These are phyloP conservation scores for Przewalskia tangutica DNA, from an alignment of 257 asterid species.

Conservation along the genomic window DNA sequence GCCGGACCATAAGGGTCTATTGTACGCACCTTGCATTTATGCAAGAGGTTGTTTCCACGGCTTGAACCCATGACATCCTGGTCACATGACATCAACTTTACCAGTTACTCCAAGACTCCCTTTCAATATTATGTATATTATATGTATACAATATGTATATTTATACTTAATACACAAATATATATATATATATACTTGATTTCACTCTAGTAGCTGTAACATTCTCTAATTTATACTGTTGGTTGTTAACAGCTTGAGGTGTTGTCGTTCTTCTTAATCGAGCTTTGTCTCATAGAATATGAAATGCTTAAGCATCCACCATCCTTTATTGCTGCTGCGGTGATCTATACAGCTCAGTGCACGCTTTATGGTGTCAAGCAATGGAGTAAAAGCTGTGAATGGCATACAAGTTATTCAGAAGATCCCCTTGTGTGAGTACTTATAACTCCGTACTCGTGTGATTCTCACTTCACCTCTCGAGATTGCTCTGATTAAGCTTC, in stretches of 20 bases:
- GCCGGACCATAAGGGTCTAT: too few relatives aligned
- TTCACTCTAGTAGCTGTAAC: too few relatives aligned
- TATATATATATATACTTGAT: too few relatives aligned
- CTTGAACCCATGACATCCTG: too few relatives aligned
- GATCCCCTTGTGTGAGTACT: constrained; percentile 54
- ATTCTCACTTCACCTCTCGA: neutral
- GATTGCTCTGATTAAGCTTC: neutral
- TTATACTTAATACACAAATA: too few relatives aligned
- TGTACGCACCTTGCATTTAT: too few relatives aligned
- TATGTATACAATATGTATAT: too few relatives aligned
- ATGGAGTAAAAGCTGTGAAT: constrained; percentile 76
- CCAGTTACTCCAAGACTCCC: too few relatives aligned
- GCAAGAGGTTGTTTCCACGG: too few relatives aligned
- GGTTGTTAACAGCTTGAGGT: constrained; percentile 44
- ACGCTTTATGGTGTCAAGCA: constrained; percentile 45
- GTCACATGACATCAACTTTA: too few relatives aligned
- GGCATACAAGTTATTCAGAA: constrained; percentile 65
- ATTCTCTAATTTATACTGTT: neutral
- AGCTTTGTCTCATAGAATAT: constrained; percentile 78
- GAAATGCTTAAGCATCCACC: constrained; percentile 71
- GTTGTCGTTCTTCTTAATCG: constrained; percentile 68
- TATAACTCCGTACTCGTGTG: neutral
- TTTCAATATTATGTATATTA: too few relatives aligned
- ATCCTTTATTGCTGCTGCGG: constrained; percentile 66
- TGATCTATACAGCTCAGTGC: constrained; percentile 63